Evolutionary conservation across 129 eudicot genomes (phyloP).

Genomic region (Flaveria linearis): DNA sequence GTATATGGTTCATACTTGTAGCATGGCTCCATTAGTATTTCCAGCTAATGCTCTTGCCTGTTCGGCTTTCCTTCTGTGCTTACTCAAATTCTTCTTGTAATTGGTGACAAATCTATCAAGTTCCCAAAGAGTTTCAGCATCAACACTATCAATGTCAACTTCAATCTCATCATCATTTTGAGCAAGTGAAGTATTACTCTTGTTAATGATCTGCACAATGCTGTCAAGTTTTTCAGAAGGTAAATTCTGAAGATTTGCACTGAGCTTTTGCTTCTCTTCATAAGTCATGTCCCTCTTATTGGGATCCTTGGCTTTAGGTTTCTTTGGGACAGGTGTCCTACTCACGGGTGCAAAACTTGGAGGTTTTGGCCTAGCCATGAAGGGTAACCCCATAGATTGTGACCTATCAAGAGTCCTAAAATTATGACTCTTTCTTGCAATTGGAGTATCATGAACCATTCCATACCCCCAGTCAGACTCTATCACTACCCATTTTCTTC

Average conservation of each 20-base stretch:
- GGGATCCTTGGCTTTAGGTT: conserved; percentile 91
- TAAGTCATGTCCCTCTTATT: conserved; percentile 91
- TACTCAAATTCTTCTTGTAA: conserved; percentile 92
- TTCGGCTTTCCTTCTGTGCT: conserved; percentile 81
- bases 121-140: conserved; percentile 95
- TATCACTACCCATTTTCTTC: conserved; percentile 80
- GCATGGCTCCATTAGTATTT: conserved; percentile 31
- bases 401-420: conserved; percentile 51
- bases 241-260: conserved; percentile 74
- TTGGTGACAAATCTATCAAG: conserved; percentile 93
- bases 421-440: conserved; percentile 47
- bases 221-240: conserved; percentile 82
- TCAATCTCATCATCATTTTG: conserved; percentile 90
- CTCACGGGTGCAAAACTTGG: conserved; percentile 37
- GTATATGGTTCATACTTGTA: conserved; percentile 31
- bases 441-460: conserved; percentile 47
- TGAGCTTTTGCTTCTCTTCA: conserved; percentile 87
- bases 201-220: conserved; percentile 80
- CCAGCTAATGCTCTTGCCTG: conserved; percentile 55
- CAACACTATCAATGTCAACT: conserved; percentile 88
- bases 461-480: conserved; percentile 68
- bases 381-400: conserved; percentile 47
- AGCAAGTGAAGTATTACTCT: conserved; percentile 58
- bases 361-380: conserved; percentile 42
- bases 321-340: conserved; percentile 72